A percentile compares a stretch with the other conserved stretches of the same genome.
Evolutionary conservation across 73 alveolate species (phyloP).

Genomic region (Paramecium caudatum): DNA sequence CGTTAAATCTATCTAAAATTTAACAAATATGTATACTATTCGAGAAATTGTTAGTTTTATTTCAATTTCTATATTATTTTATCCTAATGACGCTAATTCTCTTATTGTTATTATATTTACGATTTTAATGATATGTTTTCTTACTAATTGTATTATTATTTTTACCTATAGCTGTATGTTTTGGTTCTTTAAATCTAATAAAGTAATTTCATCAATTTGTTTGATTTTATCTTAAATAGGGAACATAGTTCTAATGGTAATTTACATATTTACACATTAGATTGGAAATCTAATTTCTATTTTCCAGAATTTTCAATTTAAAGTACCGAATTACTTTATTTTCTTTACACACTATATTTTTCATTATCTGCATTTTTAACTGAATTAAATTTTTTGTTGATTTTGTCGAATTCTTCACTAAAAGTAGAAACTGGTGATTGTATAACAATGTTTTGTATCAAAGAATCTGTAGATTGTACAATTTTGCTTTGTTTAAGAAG

Average conservation of each 20-base stretch:
- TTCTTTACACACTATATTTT: not conserved
- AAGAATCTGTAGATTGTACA: slow-evolving; percentile 14
- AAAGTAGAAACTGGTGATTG: slow-evolving; percentile 31
- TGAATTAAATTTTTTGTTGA: slow-evolving; percentile 25
- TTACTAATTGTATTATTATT: slow-evolving; percentile 10
- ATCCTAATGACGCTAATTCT: not conserved
- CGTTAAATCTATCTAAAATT: slow-evolving; percentile 26
- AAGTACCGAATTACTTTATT: slow-evolving; percentile 10
- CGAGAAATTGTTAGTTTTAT: not conserved
- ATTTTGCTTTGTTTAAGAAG: not conserved
- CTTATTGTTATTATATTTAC: not conserved
- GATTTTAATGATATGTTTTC: slow-evolving; percentile 2
- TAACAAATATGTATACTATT: not conserved
- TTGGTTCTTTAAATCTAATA: slow-evolving; percentile 10
- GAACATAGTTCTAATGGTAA: too few species aligned
- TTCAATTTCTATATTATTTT: not conserved
- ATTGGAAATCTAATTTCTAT: too few species aligned
- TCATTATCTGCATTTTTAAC: slow-evolving; percentile 30
- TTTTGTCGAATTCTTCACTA: slow-evolving; percentile 42
- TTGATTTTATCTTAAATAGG: too few species aligned
- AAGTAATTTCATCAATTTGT: slow-evolving; percentile 6
- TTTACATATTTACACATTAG: too few species aligned
- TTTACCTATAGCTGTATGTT: not conserved
- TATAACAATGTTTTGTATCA: not conserved
- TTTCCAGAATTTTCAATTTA: not conserved